Conservation (phyloP, 2,329 filamentous ascomycete genomes). For the Epichloe baconii region DNA sequence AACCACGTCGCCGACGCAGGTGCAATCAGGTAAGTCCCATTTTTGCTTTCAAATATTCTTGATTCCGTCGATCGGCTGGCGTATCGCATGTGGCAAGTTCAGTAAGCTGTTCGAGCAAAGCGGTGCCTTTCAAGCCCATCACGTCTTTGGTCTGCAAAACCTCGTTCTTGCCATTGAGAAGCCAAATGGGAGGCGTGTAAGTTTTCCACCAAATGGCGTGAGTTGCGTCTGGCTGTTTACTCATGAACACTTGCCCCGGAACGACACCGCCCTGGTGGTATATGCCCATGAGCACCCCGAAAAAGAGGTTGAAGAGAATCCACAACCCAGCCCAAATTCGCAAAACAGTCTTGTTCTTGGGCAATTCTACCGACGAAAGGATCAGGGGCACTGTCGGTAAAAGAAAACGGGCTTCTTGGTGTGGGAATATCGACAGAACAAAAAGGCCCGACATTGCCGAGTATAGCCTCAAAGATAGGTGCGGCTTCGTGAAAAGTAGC, state of each 20-base stretch:
- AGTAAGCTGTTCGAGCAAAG: conserved; percentile 45
- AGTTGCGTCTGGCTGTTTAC: conserved; percentile 53
- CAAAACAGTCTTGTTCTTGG: conserved; percentile 35
- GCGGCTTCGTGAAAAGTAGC: conserved; percentile 44
- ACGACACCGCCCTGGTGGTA: conserved; percentile 74
- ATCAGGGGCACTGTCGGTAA: conserved; percentile 66
- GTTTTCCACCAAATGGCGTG: conserved; percentile 77
- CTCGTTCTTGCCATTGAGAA: conserved; percentile 63
- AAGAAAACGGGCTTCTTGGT: conserved; percentile 70
- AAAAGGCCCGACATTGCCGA: conserved; percentile 62
- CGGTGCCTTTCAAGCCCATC: conserved; percentile 54
- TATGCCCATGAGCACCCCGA: conserved; percentile 63
- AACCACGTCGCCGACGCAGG: conserved; percentile 60
- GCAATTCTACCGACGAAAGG: conserved; percentile 57
- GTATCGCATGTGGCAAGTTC: conserved; percentile 50
- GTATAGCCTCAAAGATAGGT: conserved; percentile 48
- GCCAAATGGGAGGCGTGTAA: conserved; percentile 69
- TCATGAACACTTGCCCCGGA: conserved; percentile 62
- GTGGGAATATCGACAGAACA: conserved; percentile 60
- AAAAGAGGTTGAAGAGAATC: conserved; percentile 54
- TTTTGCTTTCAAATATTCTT: conserved; percentile 47
- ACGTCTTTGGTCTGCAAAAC: conserved; percentile 58
- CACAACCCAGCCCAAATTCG: conserved; percentile 47
- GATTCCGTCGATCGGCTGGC: conserved; percentile 39
- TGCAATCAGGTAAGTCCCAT: conserved; percentile 58